Base-by-base conservation (phyloP, 257 asterid species). In the Rehmannia glutinosa region DNA sequence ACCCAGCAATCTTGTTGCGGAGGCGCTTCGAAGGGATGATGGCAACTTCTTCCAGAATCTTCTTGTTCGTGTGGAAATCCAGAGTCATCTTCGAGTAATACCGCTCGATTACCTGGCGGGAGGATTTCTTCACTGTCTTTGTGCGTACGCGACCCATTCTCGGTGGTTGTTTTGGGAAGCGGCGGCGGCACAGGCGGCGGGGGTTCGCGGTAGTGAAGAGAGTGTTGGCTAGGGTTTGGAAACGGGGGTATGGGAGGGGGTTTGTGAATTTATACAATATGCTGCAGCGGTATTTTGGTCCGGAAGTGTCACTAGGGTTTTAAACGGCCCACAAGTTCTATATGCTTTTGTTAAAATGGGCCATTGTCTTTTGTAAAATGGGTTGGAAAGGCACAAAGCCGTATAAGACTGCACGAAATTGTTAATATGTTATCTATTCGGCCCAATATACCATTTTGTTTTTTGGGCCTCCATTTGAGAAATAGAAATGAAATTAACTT, bases 1-100 rank as follows among this genome's bases (percentile, higher is more conserved):
- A 87, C 0, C 92, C 90, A 6, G 92, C 95, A 24, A 85, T 87
- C 69, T 87, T 87, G 83, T 87, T 87, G 62, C 92, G 86, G 69
- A 87, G 88, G 73, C 92, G 84, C 80, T 85, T 87, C 1, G 95
- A 79, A 3, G 90, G 84, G 66, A 87, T 87, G 17, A 83, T 85
- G 35, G 95, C 86, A 1, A 87, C 95, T 70, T 87, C 92, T 19
- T 80, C 80, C 3, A 87, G 71, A 39, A 84, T 77, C 69, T 87
- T 87, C 87, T 87, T 87, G 80, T 87, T 87, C 35, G 90, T 85
- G 80, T 85, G 90, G 81, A 85, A 85, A 30, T 87, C 92, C 58
- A 83, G 27, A 0, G 92, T 84, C 85, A 85, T 69, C 59, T 83
- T 85, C 36, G 87, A 74, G 77, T 87, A 87, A 81, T 87, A 77